These are phyloP conservation scores for Cadophora luteo-olivacea DNA, from an alignment of 2,329 filamentous ascomycete species.

Conservation along the genomic window DNA sequence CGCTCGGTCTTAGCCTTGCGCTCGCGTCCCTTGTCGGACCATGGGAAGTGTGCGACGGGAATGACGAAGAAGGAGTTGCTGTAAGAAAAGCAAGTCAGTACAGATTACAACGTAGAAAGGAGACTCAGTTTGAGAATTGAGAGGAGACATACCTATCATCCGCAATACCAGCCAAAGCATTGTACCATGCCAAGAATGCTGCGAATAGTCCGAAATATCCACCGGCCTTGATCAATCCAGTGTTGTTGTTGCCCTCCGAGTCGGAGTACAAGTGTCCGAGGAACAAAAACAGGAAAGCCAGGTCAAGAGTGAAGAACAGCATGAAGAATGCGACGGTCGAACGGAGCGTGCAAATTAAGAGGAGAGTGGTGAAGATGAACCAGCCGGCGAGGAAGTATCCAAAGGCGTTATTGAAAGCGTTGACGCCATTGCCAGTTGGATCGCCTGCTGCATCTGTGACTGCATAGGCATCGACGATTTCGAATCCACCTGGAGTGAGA, in stretches of 20 bases:
- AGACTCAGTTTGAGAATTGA: too few species aligned
- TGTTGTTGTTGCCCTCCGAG: constrained; percentile 47
- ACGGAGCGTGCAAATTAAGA: constrained; percentile 62
- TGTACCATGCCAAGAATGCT: constrained; percentile 87
- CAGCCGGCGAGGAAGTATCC: constrained; percentile 65
- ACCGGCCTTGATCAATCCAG: constrained; percentile 69
- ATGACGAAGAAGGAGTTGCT: constrained; percentile 91
- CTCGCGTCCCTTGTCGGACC: constrained; percentile 80
- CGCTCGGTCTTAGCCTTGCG: constrained; percentile 55
- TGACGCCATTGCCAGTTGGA: constrained; percentile 38
- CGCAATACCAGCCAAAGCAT: constrained; percentile 81
- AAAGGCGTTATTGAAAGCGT: constrained; percentile 57
- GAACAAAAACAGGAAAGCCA: constrained; percentile 63
- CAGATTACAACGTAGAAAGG: neutral
- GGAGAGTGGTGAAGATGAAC: constrained; percentile 68
- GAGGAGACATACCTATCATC: constrained; percentile 63
- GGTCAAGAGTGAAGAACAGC: constrained; percentile 63
- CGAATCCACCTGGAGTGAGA: constrained; percentile 62
- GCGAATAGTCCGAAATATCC: constrained; percentile 82
- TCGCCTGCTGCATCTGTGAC: constrained; percentile 11
- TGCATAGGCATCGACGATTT: constrained; percentile 50
- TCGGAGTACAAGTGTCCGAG: constrained; percentile 45
- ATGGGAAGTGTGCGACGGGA: constrained; percentile 93
- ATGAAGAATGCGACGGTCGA: constrained; percentile 66
- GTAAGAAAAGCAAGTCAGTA: constrained; percentile 25